phyloP scores from a whole-genome alignment of 202 grass and related monocot genomes.

The Carex sylvatica region DNA sequence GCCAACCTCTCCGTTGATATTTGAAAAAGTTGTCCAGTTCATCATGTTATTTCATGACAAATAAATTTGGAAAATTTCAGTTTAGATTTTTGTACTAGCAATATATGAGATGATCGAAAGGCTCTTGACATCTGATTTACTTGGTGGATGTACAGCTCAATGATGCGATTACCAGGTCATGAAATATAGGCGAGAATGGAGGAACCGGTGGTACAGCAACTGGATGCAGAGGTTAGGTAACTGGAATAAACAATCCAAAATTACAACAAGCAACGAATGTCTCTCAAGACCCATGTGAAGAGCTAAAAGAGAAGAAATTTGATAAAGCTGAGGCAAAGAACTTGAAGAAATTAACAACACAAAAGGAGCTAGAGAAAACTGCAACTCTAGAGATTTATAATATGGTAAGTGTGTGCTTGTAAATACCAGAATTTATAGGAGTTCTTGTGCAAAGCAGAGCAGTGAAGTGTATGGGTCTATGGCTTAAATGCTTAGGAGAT shows the following conservation, averaged over 20 bases:
- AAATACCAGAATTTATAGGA: too few species aligned
- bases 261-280: constrained; percentile 67
- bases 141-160: constrained; percentile 39
- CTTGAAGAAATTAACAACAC: too few species aligned
- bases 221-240: constrained; percentile 44
- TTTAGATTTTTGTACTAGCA: not conserved
- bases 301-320: constrained; percentile 40
- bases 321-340: too few species aligned
- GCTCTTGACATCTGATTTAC: not conserved
- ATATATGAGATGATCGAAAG: constrained; percentile 12
- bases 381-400: too few species aligned
- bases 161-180: constrained; percentile 51
- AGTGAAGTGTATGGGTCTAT: too few species aligned
- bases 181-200: constrained; percentile 49
- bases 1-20: too few species aligned
- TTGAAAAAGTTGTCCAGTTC: too few species aligned
- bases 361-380: too few species aligned
- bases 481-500: constrained; percentile 79
- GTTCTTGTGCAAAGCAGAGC: not conserved
- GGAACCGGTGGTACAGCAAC: constrained; percentile 42
- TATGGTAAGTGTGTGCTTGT: too few species aligned
- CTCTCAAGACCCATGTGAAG: constrained; percentile 42
- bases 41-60: too few species aligned
- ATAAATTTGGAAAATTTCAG: not conserved
- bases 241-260: constrained; percentile 50